These are phyloP conservation scores for Niebla homalea DNA, from an alignment of 495 filamentous ascomycete genomes.

Conservation along the genomic window DNA sequence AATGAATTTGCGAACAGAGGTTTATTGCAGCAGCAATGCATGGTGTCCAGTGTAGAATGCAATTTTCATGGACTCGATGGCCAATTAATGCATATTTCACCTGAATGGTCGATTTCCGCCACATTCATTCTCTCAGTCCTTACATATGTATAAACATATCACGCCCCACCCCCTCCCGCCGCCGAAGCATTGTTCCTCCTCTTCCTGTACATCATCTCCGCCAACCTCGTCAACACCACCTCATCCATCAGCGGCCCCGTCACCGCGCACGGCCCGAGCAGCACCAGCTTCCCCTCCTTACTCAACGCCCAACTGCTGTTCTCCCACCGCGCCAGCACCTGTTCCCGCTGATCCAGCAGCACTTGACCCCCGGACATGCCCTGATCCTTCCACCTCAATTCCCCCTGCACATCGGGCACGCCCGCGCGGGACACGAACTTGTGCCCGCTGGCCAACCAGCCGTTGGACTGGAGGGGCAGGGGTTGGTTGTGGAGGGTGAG, in stretches of 20 bases:
- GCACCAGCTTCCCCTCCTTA: constrained; percentile 6
- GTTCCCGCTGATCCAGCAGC: neutral
- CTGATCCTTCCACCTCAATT: constrained; percentile 5
- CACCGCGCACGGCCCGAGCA: neutral
- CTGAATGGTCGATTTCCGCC: too few species aligned
- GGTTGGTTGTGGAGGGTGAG: constrained; percentile 4
- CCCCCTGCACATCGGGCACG: neutral
- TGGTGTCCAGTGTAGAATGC: too few species aligned
- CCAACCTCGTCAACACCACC: constrained; percentile 16
- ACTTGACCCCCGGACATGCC: neutral
- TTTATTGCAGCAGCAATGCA: too few species aligned
- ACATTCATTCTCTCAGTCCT: too few species aligned
- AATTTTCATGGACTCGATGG: too few species aligned
- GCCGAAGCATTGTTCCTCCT: constrained; percentile 1
- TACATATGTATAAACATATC: too few species aligned
- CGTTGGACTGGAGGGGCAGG: neutral
- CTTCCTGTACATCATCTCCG: constrained; percentile 13
- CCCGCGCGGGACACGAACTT: neutral
- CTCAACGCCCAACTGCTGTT: neutral
- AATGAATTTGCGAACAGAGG: too few species aligned
- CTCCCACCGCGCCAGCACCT: constrained; percentile 6
- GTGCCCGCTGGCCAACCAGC: neutral
- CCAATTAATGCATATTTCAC: too few species aligned
- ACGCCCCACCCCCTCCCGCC: too few species aligned
- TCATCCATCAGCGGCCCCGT: constrained; percentile 10